Evolutionary conservation across 2,329 filamentous ascomycete genomes (phyloP).

Genomic region (Penicillium italicum): DNA sequence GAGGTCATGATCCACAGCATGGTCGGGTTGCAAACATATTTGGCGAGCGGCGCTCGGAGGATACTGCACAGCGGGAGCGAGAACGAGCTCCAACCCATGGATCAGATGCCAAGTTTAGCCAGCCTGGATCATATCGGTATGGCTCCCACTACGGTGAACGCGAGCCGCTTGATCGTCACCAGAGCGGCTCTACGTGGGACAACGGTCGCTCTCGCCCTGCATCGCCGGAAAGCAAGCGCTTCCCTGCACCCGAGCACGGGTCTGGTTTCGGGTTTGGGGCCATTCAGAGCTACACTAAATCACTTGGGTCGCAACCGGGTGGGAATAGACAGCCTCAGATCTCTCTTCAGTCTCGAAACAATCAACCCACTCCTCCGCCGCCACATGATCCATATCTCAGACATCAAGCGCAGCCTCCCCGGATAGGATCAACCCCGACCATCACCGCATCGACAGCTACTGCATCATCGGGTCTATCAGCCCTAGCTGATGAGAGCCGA

Average conservation of each 20-base stretch:
- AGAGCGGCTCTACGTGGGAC: slow-evolving; percentile 34
- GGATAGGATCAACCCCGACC: slow-evolving; percentile 33
- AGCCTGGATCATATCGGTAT: slow-evolving; percentile 27
- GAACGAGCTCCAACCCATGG: slow-evolving; percentile 31
- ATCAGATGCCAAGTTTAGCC: slow-evolving; percentile 29
- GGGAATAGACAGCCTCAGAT: slow-evolving; percentile 32
- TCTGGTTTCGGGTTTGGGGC: slow-evolving; percentile 39
- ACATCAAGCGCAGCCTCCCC: slow-evolving; percentile 32
- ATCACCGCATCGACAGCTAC: slow-evolving; percentile 26
- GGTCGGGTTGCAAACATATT: slow-evolving; percentile 33
- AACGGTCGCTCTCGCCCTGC: slow-evolving; percentile 36
- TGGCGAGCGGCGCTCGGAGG: slow-evolving; percentile 36
- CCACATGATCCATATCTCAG: slow-evolving; percentile 34
- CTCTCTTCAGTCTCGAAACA: slow-evolving; percentile 35
- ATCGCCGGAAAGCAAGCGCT: slow-evolving; percentile 39
- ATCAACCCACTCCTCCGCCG: slow-evolving; percentile 33
- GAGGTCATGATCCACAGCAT: slow-evolving; percentile 31
- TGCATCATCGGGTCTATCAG: slow-evolving; percentile 23
- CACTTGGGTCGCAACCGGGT: slow-evolving; percentile 39
- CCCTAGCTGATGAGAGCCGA: slow-evolving; percentile 38
- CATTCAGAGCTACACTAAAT: slow-evolving; percentile 43
- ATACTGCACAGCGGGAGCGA: slow-evolving; percentile 35
- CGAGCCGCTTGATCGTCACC: slow-evolving; percentile 30
- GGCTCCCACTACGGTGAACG: slow-evolving; percentile 34
- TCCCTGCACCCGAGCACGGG: slow-evolving; percentile 30